phyloP scores from a whole-genome alignment of 2,329 filamentous ascomycete genomes.

The Immersiporthe knoxdaviesiana region DNA sequence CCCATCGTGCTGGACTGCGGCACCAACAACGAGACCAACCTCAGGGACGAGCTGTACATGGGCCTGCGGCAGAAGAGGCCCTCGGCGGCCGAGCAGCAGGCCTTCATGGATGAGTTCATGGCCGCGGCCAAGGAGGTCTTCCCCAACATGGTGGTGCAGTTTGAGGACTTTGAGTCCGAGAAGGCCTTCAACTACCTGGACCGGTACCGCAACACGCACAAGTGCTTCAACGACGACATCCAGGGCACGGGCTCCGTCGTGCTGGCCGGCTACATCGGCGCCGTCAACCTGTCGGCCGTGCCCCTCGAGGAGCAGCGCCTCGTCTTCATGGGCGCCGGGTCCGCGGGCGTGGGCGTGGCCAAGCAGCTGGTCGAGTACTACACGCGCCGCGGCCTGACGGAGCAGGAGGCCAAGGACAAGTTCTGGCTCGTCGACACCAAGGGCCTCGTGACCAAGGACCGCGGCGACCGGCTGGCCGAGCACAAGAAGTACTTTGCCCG shows the following conservation, averaged over 20 bases:
- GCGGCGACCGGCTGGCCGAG: slow-evolving; percentile 89
- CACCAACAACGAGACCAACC: slow-evolving; percentile 68
- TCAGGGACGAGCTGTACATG: slow-evolving; percentile 79
- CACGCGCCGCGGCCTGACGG: slow-evolving; percentile 85
- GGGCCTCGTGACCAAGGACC: slow-evolving; percentile 90
- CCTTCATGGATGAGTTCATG: slow-evolving; percentile 99
- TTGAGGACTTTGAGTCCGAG: slow-evolving; percentile 94
- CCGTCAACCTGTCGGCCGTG: slow-evolving; percentile 82
- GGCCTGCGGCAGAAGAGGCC: slow-evolving; percentile 85
- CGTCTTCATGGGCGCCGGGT: slow-evolving; percentile 95
- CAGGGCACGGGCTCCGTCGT: slow-evolving; percentile 97
- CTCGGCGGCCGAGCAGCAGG: slow-evolving; percentile 75
- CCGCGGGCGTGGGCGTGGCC: slow-evolving; percentile 93
- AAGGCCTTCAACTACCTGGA: slow-evolving; percentile 91
- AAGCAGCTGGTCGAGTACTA: slow-evolving; percentile 99
- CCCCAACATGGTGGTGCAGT: slow-evolving; percentile 77
- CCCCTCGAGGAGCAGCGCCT: slow-evolving; percentile 88
- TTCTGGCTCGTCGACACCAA: slow-evolving; percentile 99
- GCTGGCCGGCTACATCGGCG: slow-evolving; percentile 75
- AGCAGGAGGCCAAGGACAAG: slow-evolving; percentile 83
- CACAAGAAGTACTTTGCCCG: slow-evolving; percentile 79
- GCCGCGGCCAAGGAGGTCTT: slow-evolving; percentile 76
- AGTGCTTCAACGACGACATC: slow-evolving; percentile 98
- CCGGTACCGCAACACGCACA: slow-evolving; percentile 84
- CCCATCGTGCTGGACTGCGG: slow-evolving; percentile 70